phyloP scores from a whole-genome alignment of 176 grass and related monocot genomes.

The Metroxylon sagu region DNA sequence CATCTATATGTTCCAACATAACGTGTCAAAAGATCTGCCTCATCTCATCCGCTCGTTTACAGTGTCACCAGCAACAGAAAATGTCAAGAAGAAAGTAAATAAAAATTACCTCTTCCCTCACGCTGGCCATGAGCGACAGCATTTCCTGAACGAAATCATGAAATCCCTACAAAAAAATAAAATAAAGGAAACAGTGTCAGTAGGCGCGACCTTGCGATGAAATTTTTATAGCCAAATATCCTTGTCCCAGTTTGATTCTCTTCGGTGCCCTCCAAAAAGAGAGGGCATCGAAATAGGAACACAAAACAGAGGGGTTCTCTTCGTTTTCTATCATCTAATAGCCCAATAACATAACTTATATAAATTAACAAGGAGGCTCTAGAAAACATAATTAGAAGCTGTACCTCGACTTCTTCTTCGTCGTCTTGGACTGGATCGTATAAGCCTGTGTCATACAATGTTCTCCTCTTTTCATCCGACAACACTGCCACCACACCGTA shows the following conservation, averaged over 20 bases:
- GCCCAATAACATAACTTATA: no score
- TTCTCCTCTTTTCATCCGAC: slow-evolving; percentile 62
- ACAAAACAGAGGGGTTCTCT: no score
- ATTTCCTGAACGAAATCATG: slow-evolving; percentile 84
- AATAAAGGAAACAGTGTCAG: neutral
- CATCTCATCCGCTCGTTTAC: no score
- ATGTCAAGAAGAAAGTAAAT: neutral
- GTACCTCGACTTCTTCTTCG: slow-evolving; percentile 57
- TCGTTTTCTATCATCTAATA: no score
- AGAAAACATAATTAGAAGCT: neutral
- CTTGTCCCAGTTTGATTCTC: no score
- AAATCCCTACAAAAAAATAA: slow-evolving; percentile 40
- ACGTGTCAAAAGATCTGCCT: no score
- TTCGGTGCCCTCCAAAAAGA: no score
- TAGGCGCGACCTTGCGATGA: no score
- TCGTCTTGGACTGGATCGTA: slow-evolving; percentile 55
- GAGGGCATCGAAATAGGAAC: no score
- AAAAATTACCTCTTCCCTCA: slow-evolving; percentile 49
- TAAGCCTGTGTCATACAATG: slow-evolving; percentile 54
- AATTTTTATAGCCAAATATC: no score
- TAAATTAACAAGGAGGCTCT: no score
- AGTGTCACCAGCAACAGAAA: neutral
- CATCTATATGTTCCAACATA: no score
- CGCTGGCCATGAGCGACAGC: slow-evolving; percentile 68
- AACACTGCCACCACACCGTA: slow-evolving; percentile 33